Evolutionary conservation across 148 eudicot genomes (phyloP), one percentile per base, ranked within the genome.

Genomic region (Rhododendron kiyosumense): DNA sequence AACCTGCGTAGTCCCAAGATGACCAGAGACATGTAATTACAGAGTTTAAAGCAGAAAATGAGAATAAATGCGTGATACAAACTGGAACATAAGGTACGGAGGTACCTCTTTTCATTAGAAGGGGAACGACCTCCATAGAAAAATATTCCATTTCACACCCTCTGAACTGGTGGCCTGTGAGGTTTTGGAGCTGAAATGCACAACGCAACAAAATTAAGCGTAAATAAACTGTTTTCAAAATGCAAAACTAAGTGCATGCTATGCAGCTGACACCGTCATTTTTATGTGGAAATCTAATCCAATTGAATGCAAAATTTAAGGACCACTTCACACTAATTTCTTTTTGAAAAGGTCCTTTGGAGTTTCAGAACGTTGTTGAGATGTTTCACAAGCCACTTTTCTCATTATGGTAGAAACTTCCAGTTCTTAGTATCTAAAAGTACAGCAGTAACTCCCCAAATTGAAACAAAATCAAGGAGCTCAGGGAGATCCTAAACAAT

Each of bases 131-230:
- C 28, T 26, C 52, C 8, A 20, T 15, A 17, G 17, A 7, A 30
- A 28, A 13, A n/a, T 3, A 74, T 7, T 22, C 11, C 46, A 3
- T 20, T 78, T 86, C 48, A 81, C 46, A 73, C 24, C 69, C 45
- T 85, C 59, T 87, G 93, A 86, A 88, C 87, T 52, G 89, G 85
- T 34, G 92, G 89, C 82, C 97, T 92, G 75, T 95, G 98, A 91
- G 97, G 98, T 86, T 92, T 93, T 49, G 98, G 96, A 79, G 97
- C 93, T 91, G 91, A 83, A 89, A 86, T 28, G 69, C 61, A 84
- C 26, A 65, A 71, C 34, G 11, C 7, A 77, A 8, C 41, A 79
- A 67, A 73, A 63, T 18, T 45, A 9, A 67, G n/a, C 7, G 5
- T 1, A 79, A 48, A 32, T 34, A 1, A 22, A 22, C 7, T 2